Base-by-base conservation (phyloP, 148 eudicot species). In the Chenopodium formosanum region DNA sequence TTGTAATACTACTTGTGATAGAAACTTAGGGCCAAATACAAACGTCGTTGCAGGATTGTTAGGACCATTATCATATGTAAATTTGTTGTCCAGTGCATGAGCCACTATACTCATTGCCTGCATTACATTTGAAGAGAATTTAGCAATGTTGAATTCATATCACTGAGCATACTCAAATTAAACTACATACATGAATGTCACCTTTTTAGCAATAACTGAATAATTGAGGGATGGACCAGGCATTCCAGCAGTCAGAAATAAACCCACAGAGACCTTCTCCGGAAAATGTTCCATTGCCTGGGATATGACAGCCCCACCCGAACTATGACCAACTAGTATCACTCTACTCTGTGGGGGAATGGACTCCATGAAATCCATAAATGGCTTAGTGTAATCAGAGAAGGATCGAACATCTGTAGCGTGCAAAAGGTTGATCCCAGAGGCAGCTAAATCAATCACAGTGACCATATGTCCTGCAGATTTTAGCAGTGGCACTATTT, bases 261-360 rank as follows among this genome's bases (percentile, higher is more conserved):
- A 89, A 5, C 86, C 90, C n/a, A 80, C 78, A 0, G 86, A 83
- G 56, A 87, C 77, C 80, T 87, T 90, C 27, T 78, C 70, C 1
- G 86, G 86, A 48, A 82, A 87, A 64, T 23, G 77, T 72, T 90
- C 89, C 88, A 85, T 86, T 27, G 89, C 92, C 1, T 83, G 64
- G 77, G 92, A 78, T 25, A 88, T 82, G 14, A 76, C 70, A 13
- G 85, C 67, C 9, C 92, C 90, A 25, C 90, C 92, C 46, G 73
- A 83, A 62, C 92, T 86, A 66, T 90, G 90, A 9, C 89, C 92
- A 23, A 90, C 89, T 12, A 90, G 37, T 44, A 86, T 68, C 70
- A 86, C 90, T 81, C 48, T 82, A 73, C 86, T 81, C 68, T 60
- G 80, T 7, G 16, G 44, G 23, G 82, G 77, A 23, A 87, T 53